Conservation (phyloP, 106 monocot genomes). For the Phalaenopsis aphrodite region DNA sequence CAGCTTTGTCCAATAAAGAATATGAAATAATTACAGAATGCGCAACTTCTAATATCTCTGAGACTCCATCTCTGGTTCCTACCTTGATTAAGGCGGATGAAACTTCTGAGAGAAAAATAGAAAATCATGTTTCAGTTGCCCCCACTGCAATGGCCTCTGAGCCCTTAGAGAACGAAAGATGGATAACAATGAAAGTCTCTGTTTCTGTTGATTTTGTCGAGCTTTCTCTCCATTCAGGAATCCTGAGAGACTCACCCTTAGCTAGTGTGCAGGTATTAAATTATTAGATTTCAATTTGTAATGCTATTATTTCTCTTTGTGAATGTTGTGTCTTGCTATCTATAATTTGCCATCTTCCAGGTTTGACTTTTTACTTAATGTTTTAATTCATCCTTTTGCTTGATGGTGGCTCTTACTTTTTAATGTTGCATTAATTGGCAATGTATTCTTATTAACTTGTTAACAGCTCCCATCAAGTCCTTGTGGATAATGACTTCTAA, state of each 20-base stretch:
- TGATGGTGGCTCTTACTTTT: background rate
- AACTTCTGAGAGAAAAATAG: constrained; percentile 17
- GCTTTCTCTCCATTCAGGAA: constrained; percentile 78
- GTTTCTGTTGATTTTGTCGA: constrained; percentile 58
- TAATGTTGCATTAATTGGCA: background rate
- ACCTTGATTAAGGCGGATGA: constrained; percentile 30
- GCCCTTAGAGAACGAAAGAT: constrained; percentile 26
- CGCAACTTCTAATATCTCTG: constrained; percentile 76
- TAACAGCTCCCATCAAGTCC: background rate
- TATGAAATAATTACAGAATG: constrained; percentile 95
- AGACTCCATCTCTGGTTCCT: constrained; percentile 63
- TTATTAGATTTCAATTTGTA: background rate
- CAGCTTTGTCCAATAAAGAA: constrained; percentile 79
- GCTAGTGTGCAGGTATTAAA: constrained; percentile 67
- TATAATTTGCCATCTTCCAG: background rate
- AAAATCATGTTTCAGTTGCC: constrained; percentile 18
- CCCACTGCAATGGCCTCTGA: constrained; percentile 16
- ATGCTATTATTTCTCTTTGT: background rate
- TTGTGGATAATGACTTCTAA: background rate
- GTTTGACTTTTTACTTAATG: too few relatives aligned
- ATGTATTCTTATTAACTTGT: background rate
- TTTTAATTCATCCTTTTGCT: too few relatives aligned
- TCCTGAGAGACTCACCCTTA: constrained; percentile 68
- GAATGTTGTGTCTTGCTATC: background rate
- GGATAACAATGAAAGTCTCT: constrained; percentile 66